Percentiles rank a stretch among this genome's conserved stretches.
Conservation (phyloP, 2,329 filamentous ascomycete species). For the Hypoxylon sp. region DNA sequence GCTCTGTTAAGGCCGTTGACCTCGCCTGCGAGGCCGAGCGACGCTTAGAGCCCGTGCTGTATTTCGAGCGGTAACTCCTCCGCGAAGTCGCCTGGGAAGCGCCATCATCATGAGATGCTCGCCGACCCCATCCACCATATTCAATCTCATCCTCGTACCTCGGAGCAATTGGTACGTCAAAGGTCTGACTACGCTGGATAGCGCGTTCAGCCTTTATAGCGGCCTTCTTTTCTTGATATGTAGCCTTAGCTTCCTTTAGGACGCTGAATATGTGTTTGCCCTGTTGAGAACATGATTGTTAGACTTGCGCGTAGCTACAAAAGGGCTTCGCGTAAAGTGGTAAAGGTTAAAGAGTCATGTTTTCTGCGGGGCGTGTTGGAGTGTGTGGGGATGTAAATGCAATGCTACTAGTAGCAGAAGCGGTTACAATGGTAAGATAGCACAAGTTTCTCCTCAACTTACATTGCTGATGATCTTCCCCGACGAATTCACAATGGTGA, state of each 20-base stretch:
- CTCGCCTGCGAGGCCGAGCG: constrained; percentile 47
- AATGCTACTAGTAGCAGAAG: constrained; percentile 6
- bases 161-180: constrained; percentile 49
- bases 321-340: neutral
- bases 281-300: constrained; percentile 54
- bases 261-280: constrained; percentile 89
- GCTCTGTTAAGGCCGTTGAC: constrained; percentile 58
- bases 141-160: constrained; percentile 46
- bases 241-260: constrained; percentile 89
- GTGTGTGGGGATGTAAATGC: constrained; percentile 11
- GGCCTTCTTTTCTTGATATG: constrained; percentile 88
- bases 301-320: constrained; percentile 7
- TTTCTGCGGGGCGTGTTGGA: constrained; percentile 28
- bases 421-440: constrained; percentile 1
- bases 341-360: constrained; percentile 1
- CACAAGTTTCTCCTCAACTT: constrained; percentile 29
- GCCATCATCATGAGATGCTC: constrained; percentile 46
- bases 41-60: constrained; percentile 47
- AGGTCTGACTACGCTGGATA: constrained; percentile 69
- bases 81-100: constrained; percentile 53
- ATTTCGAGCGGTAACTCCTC: constrained; percentile 52
- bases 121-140: constrained; percentile 39
- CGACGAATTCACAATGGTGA: constrained; percentile 46
- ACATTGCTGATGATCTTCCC: constrained; percentile 49
- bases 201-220: constrained; percentile 73